Conservation (phyloP, 306 rosid species). For the Argentina anserina region DNA sequence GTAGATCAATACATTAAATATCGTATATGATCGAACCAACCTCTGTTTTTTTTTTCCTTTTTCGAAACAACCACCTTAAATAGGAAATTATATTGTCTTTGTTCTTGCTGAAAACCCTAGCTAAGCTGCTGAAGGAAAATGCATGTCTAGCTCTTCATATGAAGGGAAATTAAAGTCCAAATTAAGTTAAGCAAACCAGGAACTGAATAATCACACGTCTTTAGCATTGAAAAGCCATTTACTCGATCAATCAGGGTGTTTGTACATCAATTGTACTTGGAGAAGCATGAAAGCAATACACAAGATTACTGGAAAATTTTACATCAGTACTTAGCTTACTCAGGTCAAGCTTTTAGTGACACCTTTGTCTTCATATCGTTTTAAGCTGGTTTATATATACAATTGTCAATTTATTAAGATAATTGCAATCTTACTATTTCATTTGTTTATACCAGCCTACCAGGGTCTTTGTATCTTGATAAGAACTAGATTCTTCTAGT, state of each 20-base stretch:
- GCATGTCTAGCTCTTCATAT: background rate
- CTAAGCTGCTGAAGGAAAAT: background rate
- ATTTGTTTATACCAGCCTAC: conserved; percentile 16
- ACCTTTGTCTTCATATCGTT: conserved; percentile 30
- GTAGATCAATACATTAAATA: too few relatives aligned
- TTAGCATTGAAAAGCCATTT: background rate
- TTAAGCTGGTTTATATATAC: conserved; percentile 20
- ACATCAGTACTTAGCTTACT: background rate
- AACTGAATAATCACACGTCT: background rate
- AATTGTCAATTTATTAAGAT: background rate
- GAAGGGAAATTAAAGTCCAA: too few relatives aligned
- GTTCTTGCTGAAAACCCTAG: background rate
- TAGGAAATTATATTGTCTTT: too few relatives aligned
- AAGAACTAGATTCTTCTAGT: conserved; percentile 42
- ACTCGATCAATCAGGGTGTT: background rate
- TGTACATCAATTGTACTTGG: background rate
- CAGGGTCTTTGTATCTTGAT: conserved; percentile 19
- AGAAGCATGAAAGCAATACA: background rate
- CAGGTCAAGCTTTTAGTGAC: conserved; percentile 22
- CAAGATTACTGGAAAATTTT: background rate
- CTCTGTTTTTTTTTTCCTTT: too few relatives aligned
- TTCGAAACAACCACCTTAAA: too few relatives aligned
- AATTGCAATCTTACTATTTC: conserved; percentile 10
- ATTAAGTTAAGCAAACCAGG: background rate
- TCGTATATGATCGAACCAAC: too few relatives aligned